Conservation (phyloP, 768 basidiomycete genomes). For the Lactarius vividus region DNA sequence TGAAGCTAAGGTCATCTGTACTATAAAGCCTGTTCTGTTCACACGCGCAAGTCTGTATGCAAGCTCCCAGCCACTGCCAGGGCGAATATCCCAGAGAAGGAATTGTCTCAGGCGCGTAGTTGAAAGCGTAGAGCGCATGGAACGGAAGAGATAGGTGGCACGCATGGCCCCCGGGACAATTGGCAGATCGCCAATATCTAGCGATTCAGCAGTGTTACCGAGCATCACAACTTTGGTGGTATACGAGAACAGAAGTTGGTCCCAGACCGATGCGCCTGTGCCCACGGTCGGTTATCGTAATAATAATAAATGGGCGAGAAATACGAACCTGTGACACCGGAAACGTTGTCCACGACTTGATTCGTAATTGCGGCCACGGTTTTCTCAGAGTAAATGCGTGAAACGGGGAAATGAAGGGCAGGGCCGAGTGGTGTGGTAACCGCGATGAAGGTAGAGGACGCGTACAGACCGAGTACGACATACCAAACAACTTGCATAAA, state of each 20-base stretch:
- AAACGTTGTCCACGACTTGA: conserved; percentile 70
- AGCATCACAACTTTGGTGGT: conserved; percentile 86
- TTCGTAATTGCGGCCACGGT: conserved; percentile 58
- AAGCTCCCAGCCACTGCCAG: conserved; percentile 64
- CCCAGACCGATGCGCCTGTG: conserved; percentile 58
- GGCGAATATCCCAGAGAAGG: conserved; percentile 54
- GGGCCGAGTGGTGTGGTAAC: conserved; percentile 69
- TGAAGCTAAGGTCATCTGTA: conserved; percentile 51
- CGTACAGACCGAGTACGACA: conserved; percentile 49
- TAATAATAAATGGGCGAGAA: neutral
- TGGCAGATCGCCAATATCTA: conserved; percentile 88
- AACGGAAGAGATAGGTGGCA: conserved; percentile 54
- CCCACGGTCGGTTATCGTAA: neutral
- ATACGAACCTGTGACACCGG: conserved; percentile 51
- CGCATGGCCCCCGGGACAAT: conserved; percentile 76
- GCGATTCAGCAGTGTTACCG: conserved; percentile 65
- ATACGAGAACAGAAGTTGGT: conserved; percentile 76
- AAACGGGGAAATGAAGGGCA: conserved; percentile 66
- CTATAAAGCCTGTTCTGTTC: conserved; percentile 44
- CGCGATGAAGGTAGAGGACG: conserved; percentile 42
- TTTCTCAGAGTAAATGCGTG: conserved; percentile 73
- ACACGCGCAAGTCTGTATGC: conserved; percentile 58
- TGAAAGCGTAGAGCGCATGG: conserved; percentile 59
- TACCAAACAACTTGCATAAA: conserved; percentile 47
- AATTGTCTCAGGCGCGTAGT: conserved; percentile 46